Percentiles rank a stretch among this genome's conserved stretches.
These are phyloP conservation scores for Tolypocladium album DNA, from an alignment of 2,329 filamentous ascomycete species.

Conservation along the genomic window DNA sequence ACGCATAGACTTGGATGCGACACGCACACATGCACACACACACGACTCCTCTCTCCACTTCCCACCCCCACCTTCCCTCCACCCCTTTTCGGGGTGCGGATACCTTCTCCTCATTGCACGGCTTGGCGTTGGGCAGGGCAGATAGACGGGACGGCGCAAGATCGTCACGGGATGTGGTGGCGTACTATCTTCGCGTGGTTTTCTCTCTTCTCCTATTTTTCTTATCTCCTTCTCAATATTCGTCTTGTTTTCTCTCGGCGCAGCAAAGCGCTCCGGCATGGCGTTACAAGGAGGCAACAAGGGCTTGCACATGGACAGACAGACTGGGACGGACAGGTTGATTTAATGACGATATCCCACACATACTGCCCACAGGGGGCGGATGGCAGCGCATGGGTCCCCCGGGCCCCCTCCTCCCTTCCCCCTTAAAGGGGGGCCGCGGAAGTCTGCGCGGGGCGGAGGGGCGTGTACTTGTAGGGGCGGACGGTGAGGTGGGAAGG, in stretches of 20 bases:
- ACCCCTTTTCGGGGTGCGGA: conserved; percentile 1
- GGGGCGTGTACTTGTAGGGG: not conserved
- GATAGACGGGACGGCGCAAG: not conserved
- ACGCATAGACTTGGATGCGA: not conserved
- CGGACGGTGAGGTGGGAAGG: not conserved
- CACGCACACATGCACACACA: not conserved
- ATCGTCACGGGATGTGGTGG: not conserved
- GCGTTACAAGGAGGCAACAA: not conserved
- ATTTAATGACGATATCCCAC: not conserved
- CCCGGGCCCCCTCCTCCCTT: not conserved
- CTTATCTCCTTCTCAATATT: not conserved
- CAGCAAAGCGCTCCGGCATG: not conserved
- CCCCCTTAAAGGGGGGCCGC: not conserved
- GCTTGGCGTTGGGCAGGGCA: not conserved
- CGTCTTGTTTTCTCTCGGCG: not conserved
- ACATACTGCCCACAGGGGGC: not conserved
- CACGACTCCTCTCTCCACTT: not conserved
- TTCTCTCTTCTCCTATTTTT: not conserved
- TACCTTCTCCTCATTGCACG: conserved; percentile 1
- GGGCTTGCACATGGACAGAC: not conserved
- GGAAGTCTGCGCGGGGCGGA: not conserved
- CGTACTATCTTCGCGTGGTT: not conserved
- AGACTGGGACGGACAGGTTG: not conserved
- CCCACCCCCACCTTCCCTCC: conserved; percentile 2
- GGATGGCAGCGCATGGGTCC: not conserved